These are phyloP conservation scores for Pythium folliculosum DNA, from an alignment of 352 stramenopile species.

Conservation along the genomic window DNA sequence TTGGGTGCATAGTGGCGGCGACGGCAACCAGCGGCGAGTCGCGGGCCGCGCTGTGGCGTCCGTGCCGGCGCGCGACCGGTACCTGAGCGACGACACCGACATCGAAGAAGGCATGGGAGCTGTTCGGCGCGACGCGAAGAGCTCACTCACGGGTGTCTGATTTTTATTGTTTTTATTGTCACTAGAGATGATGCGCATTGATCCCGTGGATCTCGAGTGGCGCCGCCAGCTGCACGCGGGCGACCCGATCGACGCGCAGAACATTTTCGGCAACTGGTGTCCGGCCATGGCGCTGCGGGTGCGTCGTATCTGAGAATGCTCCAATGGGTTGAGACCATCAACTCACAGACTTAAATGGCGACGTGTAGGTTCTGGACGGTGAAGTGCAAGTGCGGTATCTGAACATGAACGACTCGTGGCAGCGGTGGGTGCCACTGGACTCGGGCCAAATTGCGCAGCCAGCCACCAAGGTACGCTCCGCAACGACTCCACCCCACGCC, in stretches of 20 bases:
- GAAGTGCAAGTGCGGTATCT: slow-evolving; percentile 73
- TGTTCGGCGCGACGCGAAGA: neutral
- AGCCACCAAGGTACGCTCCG: slow-evolving; percentile 55
- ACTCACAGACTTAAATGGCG: too few species aligned
- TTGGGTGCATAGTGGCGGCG: neutral
- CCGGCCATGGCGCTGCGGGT: slow-evolving; percentile 56
- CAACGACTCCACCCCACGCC: too few species aligned
- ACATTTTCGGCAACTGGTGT: slow-evolving; percentile 86
- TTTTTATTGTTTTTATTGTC: slow-evolving; percentile 16
- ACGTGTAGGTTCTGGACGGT: slow-evolving; percentile 48
- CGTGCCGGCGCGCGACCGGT: slow-evolving; percentile 4
- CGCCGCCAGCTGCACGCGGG: slow-evolving; percentile 62
- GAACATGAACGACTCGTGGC: slow-evolving; percentile 83
- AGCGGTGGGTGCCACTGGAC: slow-evolving; percentile 63
- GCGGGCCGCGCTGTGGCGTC: too few species aligned
- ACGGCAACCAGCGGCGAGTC: neutral
- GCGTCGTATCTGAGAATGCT: slow-evolving; percentile 4
- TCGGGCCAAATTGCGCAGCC: slow-evolving; percentile 60
- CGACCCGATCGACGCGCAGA: slow-evolving; percentile 75
- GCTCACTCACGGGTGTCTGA: neutral
- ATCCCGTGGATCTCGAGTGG: slow-evolving; percentile 71
- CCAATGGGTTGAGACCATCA: too few species aligned
- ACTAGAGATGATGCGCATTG: slow-evolving; percentile 82
- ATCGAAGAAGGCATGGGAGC: slow-evolving; percentile 62
- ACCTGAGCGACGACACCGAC: slow-evolving; percentile 64